Conservation (phyloP, 768 basidiomycete genomes). For the Termitomyces sp. region DNA sequence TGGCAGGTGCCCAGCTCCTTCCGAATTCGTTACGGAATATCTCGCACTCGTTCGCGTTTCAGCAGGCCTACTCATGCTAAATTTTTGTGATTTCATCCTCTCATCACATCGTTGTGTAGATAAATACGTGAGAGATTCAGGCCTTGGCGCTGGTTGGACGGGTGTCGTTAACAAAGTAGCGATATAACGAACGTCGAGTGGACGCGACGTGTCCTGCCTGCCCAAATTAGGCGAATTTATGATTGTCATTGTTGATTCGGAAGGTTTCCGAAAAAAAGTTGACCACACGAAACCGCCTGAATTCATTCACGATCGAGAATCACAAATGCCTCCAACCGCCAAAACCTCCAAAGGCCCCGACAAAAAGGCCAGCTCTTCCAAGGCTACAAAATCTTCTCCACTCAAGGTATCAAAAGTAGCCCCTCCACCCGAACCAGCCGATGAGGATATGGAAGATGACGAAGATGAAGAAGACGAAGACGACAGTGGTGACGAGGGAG, state of each 20-base stretch:
- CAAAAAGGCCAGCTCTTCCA: conserved; percentile 4
- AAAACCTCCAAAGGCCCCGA: conserved; percentile 6
- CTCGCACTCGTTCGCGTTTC: not conserved
- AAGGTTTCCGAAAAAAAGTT: conserved; percentile 16
- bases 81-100: not conserved
- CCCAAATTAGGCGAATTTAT: not conserved
- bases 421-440: conserved; percentile 9
- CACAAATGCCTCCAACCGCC: conserved; percentile 12
- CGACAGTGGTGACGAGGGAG: conserved; percentile 39
- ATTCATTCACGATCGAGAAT: conserved; percentile 3
- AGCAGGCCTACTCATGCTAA: not conserved
- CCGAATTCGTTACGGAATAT: not conserved
- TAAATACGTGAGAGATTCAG: not conserved
- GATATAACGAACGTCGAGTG: not conserved
- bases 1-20: not conserved
- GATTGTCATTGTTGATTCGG: conserved; percentile 14
- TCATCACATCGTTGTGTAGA: not conserved
- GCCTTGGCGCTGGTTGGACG: not conserved
- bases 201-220: not conserved
- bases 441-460: conserved; percentile 5
- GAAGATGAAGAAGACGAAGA: conserved; percentile 17
- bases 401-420: conserved; percentile 6
- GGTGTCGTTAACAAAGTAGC: not conserved
- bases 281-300: not conserved
- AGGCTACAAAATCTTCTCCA: not conserved